phyloP scores from a whole-genome alignment of 441 rosid species.

The Populus hybrid region DNA sequence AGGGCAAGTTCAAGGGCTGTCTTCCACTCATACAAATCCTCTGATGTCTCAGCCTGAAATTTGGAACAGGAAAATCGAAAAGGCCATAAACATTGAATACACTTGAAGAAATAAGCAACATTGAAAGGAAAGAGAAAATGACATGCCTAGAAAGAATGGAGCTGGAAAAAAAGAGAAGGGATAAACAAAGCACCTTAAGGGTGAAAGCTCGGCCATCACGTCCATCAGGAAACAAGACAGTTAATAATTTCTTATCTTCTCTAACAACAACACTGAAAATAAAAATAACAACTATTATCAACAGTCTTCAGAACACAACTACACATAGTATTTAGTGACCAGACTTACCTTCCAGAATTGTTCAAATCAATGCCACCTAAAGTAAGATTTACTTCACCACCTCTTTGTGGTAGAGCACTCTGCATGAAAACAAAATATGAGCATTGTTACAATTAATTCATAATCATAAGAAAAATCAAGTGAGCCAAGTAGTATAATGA shows the following conservation, averaged over 20 bases:
- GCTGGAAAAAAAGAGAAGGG: neutral
- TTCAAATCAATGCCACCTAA: conserved; percentile 97
- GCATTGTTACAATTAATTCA: conserved; percentile 5
- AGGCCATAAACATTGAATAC: conserved; percentile 3
- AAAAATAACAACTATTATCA: conserved; percentile 24
- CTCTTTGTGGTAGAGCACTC: conserved; percentile 90
- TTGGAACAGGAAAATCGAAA: conserved; percentile 14
- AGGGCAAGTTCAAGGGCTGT: conserved; percentile 92
- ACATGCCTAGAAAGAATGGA: neutral
- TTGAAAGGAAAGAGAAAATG: neutral
- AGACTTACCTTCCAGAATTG: conserved; percentile 88
- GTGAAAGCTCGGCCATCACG: conserved; percentile 99
- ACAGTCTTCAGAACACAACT: conserved; percentile 18
- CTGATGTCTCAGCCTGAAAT: conserved; percentile 88
- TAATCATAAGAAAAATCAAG: neutral
- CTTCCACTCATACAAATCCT: conserved; percentile 96
- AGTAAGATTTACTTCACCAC: conserved; percentile 93
- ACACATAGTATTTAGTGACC: conserved; percentile 17
- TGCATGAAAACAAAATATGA: conserved; percentile 33
- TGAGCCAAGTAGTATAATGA: neutral
- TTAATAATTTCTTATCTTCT: conserved; percentile 90
- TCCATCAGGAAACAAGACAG: conserved; percentile 98
- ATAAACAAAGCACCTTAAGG: conserved; percentile 71
- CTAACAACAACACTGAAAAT: conserved; percentile 89
- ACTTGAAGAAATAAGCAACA: neutral